phyloP scores from a whole-genome alignment of 495 filamentous ascomycete genomes.

The Clohesyomyces aquaticus region DNA sequence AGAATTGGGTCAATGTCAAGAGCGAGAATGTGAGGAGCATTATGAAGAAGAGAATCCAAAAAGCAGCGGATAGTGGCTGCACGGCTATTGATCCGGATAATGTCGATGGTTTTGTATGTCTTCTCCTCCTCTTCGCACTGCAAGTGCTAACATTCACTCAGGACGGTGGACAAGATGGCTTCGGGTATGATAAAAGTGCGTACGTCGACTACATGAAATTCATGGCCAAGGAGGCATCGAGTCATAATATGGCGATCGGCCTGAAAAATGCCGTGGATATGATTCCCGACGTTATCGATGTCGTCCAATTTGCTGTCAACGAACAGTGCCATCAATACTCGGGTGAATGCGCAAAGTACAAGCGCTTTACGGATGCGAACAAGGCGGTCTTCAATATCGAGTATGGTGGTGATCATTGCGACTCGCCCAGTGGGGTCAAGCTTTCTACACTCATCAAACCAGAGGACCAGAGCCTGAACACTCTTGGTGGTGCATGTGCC shows the following conservation, averaged over 20 bases:
- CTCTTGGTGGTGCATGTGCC: conserved; percentile 29
- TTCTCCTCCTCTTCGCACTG: not conserved
- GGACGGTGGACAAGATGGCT: conserved; percentile 52
- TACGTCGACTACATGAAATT: conserved; percentile 64
- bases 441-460: conserved; percentile 24
- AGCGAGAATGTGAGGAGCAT: conserved; percentile 61
- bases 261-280: conserved; percentile 68
- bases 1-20: conserved; percentile 68
- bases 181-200: conserved; percentile 57
- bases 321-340: conserved; percentile 67
- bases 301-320: conserved; percentile 70
- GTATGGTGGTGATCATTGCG: conserved; percentile 48
- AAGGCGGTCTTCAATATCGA: conserved; percentile 78
- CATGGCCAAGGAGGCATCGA: conserved; percentile 57
- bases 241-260: conserved; percentile 58
- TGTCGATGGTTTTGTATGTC: conserved; percentile 64
- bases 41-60: conserved; percentile 62
- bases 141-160: conserved; percentile 2
- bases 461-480: conserved; percentile 21
- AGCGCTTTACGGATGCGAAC: conserved; percentile 56
- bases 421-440: conserved; percentile 18
- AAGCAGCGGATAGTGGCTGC: conserved; percentile 64
- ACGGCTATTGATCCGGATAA: conserved; percentile 77
- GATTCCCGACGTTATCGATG: conserved; percentile 57
- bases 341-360: conserved; percentile 59